phyloP scores from a whole-genome alignment of 192 early-diverging fungal genomes.

The Paraglomus occultum region DNA sequence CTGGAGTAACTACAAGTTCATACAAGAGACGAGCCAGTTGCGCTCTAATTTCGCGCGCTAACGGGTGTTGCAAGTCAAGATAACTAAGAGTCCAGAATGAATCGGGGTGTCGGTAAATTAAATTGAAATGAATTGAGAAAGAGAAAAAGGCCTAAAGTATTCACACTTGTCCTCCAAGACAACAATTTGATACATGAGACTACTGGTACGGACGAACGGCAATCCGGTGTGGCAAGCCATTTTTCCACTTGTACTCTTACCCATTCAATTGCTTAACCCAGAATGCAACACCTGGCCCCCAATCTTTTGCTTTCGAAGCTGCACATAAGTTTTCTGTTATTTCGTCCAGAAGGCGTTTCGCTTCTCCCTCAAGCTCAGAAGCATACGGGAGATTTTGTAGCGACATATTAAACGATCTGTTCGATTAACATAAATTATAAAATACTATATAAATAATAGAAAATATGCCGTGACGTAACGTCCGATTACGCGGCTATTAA shows the following conservation, averaged over 20 bases:
- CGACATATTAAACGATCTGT: neutral
- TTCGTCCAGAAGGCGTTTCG: slow-evolving; percentile 43
- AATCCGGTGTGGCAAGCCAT: neutral
- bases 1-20: slow-evolving; percentile 60
- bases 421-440: no score
- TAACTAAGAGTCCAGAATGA: slow-evolving; percentile 44
- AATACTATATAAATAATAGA: no score
- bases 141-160: neutral
- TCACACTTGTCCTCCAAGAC: neutral
- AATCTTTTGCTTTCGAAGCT: slow-evolving; percentile 54
- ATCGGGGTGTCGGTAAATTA: neutral
- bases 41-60: slow-evolving; percentile 56
- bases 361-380: slow-evolving; percentile 35
- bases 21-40: slow-evolving; percentile 60
- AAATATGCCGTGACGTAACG: no score
- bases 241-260: slow-evolving; percentile 36
- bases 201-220: slow-evolving; percentile 6
- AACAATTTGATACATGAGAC: slow-evolving; percentile 14
- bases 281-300: slow-evolving; percentile 47
- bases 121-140: neutral
- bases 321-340: slow-evolving; percentile 47
- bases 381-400: slow-evolving; percentile 41
- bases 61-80: slow-evolving; percentile 59
- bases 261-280: slow-evolving; percentile 60
- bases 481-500: no score